Base-by-base conservation (phyloP, 2,329 filamentous ascomycete species). In the Colletotrichum tropicale region DNA sequence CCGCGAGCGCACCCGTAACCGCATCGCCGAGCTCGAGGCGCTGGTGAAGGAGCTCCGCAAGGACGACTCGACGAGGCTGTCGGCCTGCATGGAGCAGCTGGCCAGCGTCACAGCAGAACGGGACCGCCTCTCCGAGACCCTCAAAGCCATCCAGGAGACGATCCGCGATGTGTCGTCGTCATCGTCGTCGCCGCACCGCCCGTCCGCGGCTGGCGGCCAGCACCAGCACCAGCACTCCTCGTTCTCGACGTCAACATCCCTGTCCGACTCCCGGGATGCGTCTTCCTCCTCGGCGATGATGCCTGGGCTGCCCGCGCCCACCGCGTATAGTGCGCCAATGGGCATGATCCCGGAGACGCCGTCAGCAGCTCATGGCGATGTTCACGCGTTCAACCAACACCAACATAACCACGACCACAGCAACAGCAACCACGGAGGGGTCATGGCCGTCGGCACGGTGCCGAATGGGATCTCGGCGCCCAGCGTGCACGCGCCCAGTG, bases 1-100 rank as follows among this genome's bases (percentile, higher is more conserved):
- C 10, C 80, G 82, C 16, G 82, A 83, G 66, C 78, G 82, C 12
- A 83, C 80, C 34, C 81, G 80, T 72, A 81, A 77, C 43, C 81
- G 82, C 38, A 83, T 83, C 58, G 77, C 81, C 12, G 78, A 82
- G 34, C 78, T 83, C 3, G 82, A 83, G 70, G 78, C 78, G 24
- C 80, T 80, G 74, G 80, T 83, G 43, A 79, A 81, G 15, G 78
- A 78, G 1, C 67, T 82, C 6, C 77, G 77, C 30, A 75, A 79
- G 9, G 75, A 79, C 62, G 78, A 82, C 60, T 76, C 81, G 43
- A 81, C 79, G 12, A 78, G 81, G 24, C 66, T 81, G 21, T 76
- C 78, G 8, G 66, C 73, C 4, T 72, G 82, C 62, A 80, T 81
- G 78, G 80, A 81, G 9, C 79, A 80, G 66, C 76, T 83, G 8